Evolutionary conservation across 441 rosid species (phyloP).

Genomic region (Pelargonium fulgidum): DNA sequence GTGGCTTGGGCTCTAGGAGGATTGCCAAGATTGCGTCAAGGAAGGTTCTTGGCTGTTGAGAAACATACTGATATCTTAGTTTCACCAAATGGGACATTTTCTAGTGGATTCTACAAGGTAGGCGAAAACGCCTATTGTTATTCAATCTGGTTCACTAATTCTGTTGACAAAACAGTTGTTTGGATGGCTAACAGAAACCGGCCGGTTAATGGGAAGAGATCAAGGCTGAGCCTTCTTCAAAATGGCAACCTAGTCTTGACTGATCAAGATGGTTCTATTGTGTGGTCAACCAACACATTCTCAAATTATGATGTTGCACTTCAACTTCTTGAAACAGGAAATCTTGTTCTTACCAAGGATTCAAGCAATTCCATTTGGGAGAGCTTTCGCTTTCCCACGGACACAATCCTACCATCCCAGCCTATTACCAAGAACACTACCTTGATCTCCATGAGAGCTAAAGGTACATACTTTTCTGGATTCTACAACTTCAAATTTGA

Average conservation of each 20-base stretch:
- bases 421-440: conserved; percentile 18
- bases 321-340: conserved; percentile 22
- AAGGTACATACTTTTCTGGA: conserved; percentile 20
- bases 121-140: conserved; percentile 24
- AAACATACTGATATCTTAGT: conserved; percentile 17
- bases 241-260: conserved; percentile 23
- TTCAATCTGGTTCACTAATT: conserved; percentile 28
- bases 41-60: conserved; percentile 18
- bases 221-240: conserved; percentile 15
- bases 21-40: conserved; percentile 15
- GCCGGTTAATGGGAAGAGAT: conserved; percentile 24
- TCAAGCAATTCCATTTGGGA: conserved; percentile 19
- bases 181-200: conserved; percentile 30
- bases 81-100: conserved; percentile 22
- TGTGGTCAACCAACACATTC: conserved; percentile 22
- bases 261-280: conserved; percentile 19
- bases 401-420: conserved; percentile 23
- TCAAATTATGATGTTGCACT: conserved; percentile 6
- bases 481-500: conserved; percentile 24
- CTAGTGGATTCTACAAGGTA: conserved; percentile 23
- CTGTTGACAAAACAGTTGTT: conserved; percentile 20
- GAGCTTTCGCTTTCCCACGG: conserved; percentile 24
- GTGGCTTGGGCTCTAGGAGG: conserved; percentile 12
- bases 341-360: conserved; percentile 16
- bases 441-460: conserved; percentile 20